phyloP scores from a whole-genome alignment of 192 early-diverging fungal species.

The Backusella mclennaniae region DNA sequence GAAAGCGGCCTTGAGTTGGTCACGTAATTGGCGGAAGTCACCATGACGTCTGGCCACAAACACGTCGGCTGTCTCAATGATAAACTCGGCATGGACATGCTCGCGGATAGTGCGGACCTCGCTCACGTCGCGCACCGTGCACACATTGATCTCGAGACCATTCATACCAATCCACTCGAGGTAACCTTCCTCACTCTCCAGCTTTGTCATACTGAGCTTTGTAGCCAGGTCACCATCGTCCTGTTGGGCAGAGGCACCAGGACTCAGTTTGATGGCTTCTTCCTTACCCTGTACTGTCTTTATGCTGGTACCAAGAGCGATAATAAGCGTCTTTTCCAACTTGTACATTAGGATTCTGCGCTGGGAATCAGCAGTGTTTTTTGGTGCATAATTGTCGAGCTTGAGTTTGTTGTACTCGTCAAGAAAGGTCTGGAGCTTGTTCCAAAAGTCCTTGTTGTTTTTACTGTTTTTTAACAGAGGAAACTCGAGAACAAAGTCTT shows the following conservation, averaged over 20 bases:
- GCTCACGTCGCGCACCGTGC: slow-evolving; percentile 35
- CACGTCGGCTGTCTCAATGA: slow-evolving; percentile 24
- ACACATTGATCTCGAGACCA: slow-evolving; percentile 45
- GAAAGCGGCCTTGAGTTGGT: slow-evolving; percentile 39
- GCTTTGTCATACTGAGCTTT: not conserved
- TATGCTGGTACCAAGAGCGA: slow-evolving; percentile 30
- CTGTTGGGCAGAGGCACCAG: not conserved
- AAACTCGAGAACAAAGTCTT: slow-evolving; percentile 45
- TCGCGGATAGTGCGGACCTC: slow-evolving; percentile 47
- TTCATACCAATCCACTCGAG: slow-evolving; percentile 23
- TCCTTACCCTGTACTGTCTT: slow-evolving; percentile 34
- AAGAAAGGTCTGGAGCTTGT: slow-evolving; percentile 45
- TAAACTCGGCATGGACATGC: slow-evolving; percentile 43
- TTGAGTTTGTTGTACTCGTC: slow-evolving; percentile 47
- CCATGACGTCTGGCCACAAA: slow-evolving; percentile 47
- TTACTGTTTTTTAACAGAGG: slow-evolving; percentile 45
- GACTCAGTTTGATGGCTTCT: slow-evolving; percentile 8
- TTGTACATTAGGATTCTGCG: slow-evolving; percentile 35
- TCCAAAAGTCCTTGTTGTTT: slow-evolving; percentile 41
- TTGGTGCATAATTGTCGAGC: slow-evolving; percentile 28
- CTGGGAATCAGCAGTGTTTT: slow-evolving; percentile 23
- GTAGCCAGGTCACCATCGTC: not conserved
- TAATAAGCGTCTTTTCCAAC: slow-evolving; percentile 27
- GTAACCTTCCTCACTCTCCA: slow-evolving; percentile 22
- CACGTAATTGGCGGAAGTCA: slow-evolving; percentile 43